Base-by-base conservation (phyloP, 768 basidiomycete genomes). In the Boletus pseudopeckii region DNA sequence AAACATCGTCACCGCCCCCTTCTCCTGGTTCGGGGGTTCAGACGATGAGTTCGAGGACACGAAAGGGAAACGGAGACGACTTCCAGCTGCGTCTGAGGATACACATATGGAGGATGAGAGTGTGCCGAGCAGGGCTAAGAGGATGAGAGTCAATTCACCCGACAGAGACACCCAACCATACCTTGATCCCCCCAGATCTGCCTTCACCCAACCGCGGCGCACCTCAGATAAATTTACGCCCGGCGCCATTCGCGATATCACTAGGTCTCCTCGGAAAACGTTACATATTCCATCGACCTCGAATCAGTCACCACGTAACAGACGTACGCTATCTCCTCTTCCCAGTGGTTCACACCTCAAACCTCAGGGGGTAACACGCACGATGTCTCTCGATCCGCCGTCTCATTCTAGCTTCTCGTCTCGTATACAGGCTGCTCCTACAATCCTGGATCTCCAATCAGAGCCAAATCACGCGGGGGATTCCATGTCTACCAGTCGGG, bases 341-440 rank as follows among this genome's bases (percentile, higher is more conserved):
- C 69, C 69, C 22, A 72, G 61, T 36, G 53, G 56, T 45, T 61
- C 69, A 1, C 57, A 61, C 39, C 66, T 74, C 56, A 75, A 74
- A 40, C 69, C 69, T 32, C 69, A 71, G 33, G 60, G 56, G 30
- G 40, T 75, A 44, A 69, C 74, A 44, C 83, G 86, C 46, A 88
- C 85, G 28, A 86, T 86, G 82, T 87, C 86, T 42, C 81, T 86
- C 65, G 88, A 90, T 69, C 86, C 85, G 5, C 80, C 82, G 11
- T 62, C 71, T 17, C 48, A 59, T 38, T 50, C 64, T 15, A 55
- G 54, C 45, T 61, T 65, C 37, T 60, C 54, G 33, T 60, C 61
- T 46, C 69, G 61, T 26, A 24, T 64, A 46, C 67, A 64, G 14
- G 59, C 65, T 7, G 58, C 65, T 40, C 62, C 71, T 34, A 65